Evolutionary conservation across 306 rosid species (phyloP).

Genomic region (Begonia masoniana): DNA sequence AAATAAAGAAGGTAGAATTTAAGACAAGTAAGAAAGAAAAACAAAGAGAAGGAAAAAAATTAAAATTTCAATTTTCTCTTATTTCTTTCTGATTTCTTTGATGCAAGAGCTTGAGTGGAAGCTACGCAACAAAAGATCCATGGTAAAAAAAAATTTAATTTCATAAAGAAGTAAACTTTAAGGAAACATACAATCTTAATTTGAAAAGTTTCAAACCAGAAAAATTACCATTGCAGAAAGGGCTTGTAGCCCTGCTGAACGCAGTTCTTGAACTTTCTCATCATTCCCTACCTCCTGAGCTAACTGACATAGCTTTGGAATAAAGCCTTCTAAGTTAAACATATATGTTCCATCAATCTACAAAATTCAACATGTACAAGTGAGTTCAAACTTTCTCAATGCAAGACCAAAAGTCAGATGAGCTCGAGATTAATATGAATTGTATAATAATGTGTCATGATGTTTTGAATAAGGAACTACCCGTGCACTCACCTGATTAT

Average conservation of each 20-base stretch:
- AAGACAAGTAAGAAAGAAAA: neutral
- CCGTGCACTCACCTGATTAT: slow-evolving; percentile 58
- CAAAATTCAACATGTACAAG: slow-evolving; percentile 13
- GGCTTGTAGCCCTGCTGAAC: slow-evolving; percentile 65
- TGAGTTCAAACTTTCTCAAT: slow-evolving; percentile 7
- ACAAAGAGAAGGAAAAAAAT: too few relatives aligned
- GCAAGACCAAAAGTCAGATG: slow-evolving; percentile 4
- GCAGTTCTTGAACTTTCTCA: slow-evolving; percentile 35
- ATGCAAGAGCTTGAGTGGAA: too few relatives aligned
- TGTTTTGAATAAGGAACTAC: slow-evolving; percentile 4
- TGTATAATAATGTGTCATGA: neutral
- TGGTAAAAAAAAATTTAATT: neutral
- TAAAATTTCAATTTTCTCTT: too few relatives aligned
- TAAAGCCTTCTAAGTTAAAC: slow-evolving; percentile 70
- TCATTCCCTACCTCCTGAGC: slow-evolving; percentile 74
- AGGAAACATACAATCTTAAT: neutral
- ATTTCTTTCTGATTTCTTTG: too few relatives aligned
- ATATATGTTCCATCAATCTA: slow-evolving; percentile 69
- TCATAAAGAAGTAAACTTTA: neutral
- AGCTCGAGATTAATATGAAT: too few relatives aligned
- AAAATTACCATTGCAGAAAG: slow-evolving; percentile 82
- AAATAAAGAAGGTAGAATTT: neutral
- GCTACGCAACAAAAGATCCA: too few relatives aligned
- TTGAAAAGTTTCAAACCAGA: slow-evolving; percentile 11
- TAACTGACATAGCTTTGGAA: slow-evolving; percentile 76